These are phyloP conservation scores for Jaapia argillacea DNA, from an alignment of 768 basidiomycete species.

Conservation along the genomic window DNA sequence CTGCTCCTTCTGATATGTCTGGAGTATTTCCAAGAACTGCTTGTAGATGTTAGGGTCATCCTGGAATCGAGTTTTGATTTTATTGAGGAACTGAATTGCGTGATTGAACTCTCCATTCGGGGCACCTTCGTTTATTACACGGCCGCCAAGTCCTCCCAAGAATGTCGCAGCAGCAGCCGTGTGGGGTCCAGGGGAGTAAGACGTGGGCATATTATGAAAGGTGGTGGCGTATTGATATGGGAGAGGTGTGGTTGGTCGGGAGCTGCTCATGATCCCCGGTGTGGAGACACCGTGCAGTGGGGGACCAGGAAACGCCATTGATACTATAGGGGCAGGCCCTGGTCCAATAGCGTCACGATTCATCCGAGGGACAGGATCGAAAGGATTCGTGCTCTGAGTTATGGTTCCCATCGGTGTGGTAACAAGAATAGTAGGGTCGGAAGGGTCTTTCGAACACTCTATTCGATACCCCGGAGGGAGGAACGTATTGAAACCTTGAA, in stretches of 20 bases:
- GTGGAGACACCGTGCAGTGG: constrained; percentile 11
- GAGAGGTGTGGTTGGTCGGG: constrained; percentile 40
- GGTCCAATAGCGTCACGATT: neutral
- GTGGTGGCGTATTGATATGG: constrained; percentile 25
- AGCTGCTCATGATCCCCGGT: constrained; percentile 28
- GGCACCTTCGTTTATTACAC: constrained; percentile 7
- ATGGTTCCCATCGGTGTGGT: constrained; percentile 71
- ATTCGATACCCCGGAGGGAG: constrained; percentile 92
- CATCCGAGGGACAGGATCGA: constrained; percentile 6
- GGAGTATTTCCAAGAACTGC: constrained; percentile 81
- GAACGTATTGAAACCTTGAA: constrained; percentile 98
- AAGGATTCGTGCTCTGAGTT: constrained; percentile 37
- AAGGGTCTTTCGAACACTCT: constrained; percentile 66
- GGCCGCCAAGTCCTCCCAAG: constrained; percentile 42
- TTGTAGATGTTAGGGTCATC: constrained; percentile 91
- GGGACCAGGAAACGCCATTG: neutral
- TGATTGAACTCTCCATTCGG: constrained; percentile 51
- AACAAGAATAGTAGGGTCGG: constrained; percentile 66
- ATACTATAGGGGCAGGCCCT: constrained; percentile 8
- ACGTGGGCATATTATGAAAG: constrained; percentile 20
- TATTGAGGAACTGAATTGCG: constrained; percentile 96
- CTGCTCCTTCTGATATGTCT: constrained; percentile 76
- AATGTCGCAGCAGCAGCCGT: constrained; percentile 57
- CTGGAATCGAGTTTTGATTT: constrained; percentile 88
- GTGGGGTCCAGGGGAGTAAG: constrained; percentile 37